Conservation (phyloP, 73 alveolate genomes). For the Stentor coeruleus region DNA sequence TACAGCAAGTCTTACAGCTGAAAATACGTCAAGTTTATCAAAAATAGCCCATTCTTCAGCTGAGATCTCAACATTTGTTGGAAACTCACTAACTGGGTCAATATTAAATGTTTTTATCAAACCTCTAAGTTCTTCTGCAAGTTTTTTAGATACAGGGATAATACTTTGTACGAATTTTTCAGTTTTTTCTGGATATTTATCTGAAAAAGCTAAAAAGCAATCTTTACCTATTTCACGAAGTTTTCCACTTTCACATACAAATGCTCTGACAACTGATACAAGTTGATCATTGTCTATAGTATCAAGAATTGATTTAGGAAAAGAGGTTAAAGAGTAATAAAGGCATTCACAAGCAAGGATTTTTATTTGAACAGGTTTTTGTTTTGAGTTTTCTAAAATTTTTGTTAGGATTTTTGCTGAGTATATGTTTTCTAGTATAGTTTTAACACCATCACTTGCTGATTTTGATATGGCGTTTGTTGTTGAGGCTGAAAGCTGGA, state of each 20-base stretch:
- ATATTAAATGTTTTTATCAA: background rate
- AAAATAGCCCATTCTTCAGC: background rate
- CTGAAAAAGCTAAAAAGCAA: background rate
- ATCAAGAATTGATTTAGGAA: constrained; percentile 2
- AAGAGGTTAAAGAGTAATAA: background rate
- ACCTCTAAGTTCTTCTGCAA: background rate
- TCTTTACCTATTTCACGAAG: constrained; percentile 13
- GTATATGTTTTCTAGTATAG: constrained; percentile 7
- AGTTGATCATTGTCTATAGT: background rate
- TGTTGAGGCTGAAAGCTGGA: background rate
- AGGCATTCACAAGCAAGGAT: background rate
- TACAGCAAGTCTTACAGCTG: constrained; percentile 16
- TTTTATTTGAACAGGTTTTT: background rate
- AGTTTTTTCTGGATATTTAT: constrained; percentile 15
- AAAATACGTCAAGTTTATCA: background rate
- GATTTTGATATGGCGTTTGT: constrained; percentile 17
- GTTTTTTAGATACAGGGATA: background rate
- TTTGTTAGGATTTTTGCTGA: constrained; percentile 7
- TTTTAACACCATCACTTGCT: background rate
- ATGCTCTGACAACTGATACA: background rate
- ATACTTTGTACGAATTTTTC: background rate
- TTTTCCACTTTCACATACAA: background rate
- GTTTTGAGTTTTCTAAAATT: constrained; percentile 1
- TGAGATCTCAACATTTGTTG: background rate
- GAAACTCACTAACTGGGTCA: constrained; percentile 9